Percentiles rank a stretch among this genome's conserved stretches.
These are phyloP conservation scores for Apophysomyces ossiformis DNA, from an alignment of 371 early-diverging fungal genomes.

Conservation along the genomic window DNA sequence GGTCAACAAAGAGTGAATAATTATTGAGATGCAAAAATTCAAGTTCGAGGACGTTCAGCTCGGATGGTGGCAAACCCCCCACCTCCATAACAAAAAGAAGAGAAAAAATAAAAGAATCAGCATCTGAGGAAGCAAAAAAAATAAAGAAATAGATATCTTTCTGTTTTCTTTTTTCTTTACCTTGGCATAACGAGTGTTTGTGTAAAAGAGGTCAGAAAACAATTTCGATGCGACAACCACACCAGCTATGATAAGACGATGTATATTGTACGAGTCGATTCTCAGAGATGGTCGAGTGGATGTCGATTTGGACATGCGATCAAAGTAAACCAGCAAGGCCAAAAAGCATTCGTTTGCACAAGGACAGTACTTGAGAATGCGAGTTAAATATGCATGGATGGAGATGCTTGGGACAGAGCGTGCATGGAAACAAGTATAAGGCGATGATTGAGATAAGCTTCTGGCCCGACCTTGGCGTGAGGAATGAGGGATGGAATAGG, in stretches of 20 bases:
- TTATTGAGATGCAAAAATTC: slow-evolving; percentile 79
- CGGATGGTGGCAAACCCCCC: slow-evolving; percentile 88
- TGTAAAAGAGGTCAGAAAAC: slow-evolving; percentile 89
- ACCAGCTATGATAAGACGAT: slow-evolving; percentile 85
- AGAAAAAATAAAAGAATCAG: slow-evolving; percentile 15
- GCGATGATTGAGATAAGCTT: slow-evolving; percentile 24
- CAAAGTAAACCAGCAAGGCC: slow-evolving; percentile 83
- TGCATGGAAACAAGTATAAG: slow-evolving; percentile 80
- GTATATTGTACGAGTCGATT: slow-evolving; percentile 88
- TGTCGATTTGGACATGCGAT: slow-evolving; percentile 67
- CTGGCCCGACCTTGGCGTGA: slow-evolving; percentile 24
- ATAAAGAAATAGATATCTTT: not conserved
- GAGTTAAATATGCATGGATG: slow-evolving; percentile 77
- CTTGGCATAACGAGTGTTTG: slow-evolving; percentile 89
- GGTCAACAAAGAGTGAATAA: slow-evolving; percentile 76
- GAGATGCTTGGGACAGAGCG: slow-evolving; percentile 88
- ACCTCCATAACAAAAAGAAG: slow-evolving; percentile 71
- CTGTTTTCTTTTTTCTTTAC: slow-evolving; percentile 33
- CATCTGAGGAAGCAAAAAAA: not conserved
- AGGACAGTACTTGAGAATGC: slow-evolving; percentile 92
- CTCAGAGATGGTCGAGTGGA: slow-evolving; percentile 57
- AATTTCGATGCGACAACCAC: slow-evolving; percentile 85
- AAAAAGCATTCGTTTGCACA: slow-evolving; percentile 87
- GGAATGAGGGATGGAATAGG: slow-evolving; percentile 31
- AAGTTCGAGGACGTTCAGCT: slow-evolving; percentile 88